phyloP scores from a whole-genome alignment of 1,139 yeast genomes.

The Lodderomyces orthopsilosis region DNA sequence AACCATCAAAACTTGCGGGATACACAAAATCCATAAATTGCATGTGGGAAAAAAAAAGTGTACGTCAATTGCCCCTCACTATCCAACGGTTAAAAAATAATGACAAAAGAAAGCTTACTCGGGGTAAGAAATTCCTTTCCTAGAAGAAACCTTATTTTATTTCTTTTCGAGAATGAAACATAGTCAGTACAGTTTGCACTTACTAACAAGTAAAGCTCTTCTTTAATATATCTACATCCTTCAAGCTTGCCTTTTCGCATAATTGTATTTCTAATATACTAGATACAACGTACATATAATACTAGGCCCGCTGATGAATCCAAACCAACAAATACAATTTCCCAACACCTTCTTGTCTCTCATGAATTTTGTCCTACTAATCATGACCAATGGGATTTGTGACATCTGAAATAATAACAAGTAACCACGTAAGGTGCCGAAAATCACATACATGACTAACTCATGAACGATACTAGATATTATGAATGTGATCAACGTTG shows the following conservation, averaged over 20 bases:
- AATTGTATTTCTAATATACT: constrained; percentile 49
- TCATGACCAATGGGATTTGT: constrained; percentile 63
- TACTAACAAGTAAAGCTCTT: no score
- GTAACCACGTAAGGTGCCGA: constrained; percentile 77
- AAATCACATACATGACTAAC: constrained; percentile 85
- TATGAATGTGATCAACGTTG: constrained; percentile 78
- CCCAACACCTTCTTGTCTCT: constrained; percentile 62
- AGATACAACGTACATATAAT: constrained; percentile 81
- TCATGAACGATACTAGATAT: constrained; percentile 86
- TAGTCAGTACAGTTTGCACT: no score
- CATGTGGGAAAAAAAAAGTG: not conserved
- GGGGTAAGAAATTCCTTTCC: no score
- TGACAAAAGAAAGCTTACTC: no score
- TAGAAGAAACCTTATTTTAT: no score
- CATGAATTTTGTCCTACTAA: constrained; percentile 52
- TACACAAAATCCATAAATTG: not conserved
- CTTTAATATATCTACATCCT: no score
- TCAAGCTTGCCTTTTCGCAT: no score
- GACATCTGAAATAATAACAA: constrained; percentile 78
- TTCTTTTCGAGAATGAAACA: no score
- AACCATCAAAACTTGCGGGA: not conserved
- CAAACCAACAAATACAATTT: constrained; percentile 86
- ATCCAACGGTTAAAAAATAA: not conserved
- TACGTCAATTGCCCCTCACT: not conserved
- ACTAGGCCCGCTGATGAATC: constrained; percentile 88